Evolutionary conservation across 1,284 basidiomycete genomes (phyloP), one percentile per base, ranked within the genome.

Genomic region (Irpex rosettiformis): DNA sequence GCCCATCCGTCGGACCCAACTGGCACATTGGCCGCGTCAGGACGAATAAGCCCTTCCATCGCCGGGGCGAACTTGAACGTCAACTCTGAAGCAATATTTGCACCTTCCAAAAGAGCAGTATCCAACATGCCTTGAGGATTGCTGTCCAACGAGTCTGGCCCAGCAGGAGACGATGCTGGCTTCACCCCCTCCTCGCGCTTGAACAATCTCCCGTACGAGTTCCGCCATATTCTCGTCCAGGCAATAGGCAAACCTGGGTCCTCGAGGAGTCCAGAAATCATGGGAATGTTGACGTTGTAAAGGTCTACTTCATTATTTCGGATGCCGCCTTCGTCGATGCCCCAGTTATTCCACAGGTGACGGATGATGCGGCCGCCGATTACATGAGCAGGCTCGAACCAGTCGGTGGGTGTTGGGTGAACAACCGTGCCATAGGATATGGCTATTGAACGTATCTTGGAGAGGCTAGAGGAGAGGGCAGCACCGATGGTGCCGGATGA

Each of bases 401-500:
- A 79, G 7, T 75, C 65, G 3, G 71, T 63, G 0, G 92, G 86
- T 10, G 88, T 88, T 3, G 91, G 91, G 62, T 85, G 81, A 43
- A 81, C 71, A 58, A 96, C 85, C 21, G 84, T 91, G 29, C 93
- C 94, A 70, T 94, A 97, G 0, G 91, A 94, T 28, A 97, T 69
- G 0, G 91, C 87, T 64, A 93, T 90, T 27, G 91, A 79, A 53
- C 89, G 81, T 47, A 79, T 76, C 63, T 81, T 77, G 25, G 90
- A 88, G 51, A 96, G 74, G 1, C 93, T 86, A 1, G 88, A 85
- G 13, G 91, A 89, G 66, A 96, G 77, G 1, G 94, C 91, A 1
- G 93, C 94, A 42, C 95, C 94, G 61, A 97, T 81, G 1, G 95
- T 97, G 0, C 95, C 95, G 21, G 92, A 94, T 0, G 92, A 94